These are phyloP conservation scores for Trypanosoma cruzi DNA, from an alignment of 208 protist species.

Conservation along the genomic window DNA sequence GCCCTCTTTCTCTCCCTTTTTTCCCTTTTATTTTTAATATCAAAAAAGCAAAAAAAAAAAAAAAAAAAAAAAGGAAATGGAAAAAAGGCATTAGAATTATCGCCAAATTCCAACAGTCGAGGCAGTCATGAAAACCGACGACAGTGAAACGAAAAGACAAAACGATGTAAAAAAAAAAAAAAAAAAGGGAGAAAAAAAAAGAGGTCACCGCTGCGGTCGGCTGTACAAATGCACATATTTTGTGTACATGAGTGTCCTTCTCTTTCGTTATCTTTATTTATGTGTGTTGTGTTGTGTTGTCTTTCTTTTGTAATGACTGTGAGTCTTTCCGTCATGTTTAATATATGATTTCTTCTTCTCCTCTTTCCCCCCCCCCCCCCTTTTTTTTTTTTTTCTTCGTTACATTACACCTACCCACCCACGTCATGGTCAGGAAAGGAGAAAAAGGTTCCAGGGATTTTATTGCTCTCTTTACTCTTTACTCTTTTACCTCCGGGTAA, in stretches of 20 bases:
- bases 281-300: constrained; percentile 10
- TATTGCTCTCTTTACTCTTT: too few relatives aligned
- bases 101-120: too few relatives aligned
- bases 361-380: not conserved
- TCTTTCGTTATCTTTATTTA: constrained; percentile 14
- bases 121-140: too few relatives aligned
- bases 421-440: too few relatives aligned
- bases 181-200: constrained; percentile 9
- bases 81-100: too few relatives aligned
- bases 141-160: too few relatives aligned
- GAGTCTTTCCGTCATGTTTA: not conserved
- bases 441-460: too few relatives aligned
- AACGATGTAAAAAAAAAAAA: constrained; percentile 22
- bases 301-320: constrained; percentile 1
- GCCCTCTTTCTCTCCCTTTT: constrained; percentile 5
- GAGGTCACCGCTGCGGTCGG: too few relatives aligned
- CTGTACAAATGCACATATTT: not conserved
- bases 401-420: not conserved
- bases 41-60: constrained; percentile 12
- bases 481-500: too few relatives aligned
- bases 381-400: constrained; percentile 20
- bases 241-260: not conserved
- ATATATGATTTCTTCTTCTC: constrained; percentile 8
- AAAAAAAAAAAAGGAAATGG: constrained; percentile 17
- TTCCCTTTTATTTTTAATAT: not conserved